Conservation (phyloP, 768 basidiomycete genomes). For the Calocybe indica region DNA sequence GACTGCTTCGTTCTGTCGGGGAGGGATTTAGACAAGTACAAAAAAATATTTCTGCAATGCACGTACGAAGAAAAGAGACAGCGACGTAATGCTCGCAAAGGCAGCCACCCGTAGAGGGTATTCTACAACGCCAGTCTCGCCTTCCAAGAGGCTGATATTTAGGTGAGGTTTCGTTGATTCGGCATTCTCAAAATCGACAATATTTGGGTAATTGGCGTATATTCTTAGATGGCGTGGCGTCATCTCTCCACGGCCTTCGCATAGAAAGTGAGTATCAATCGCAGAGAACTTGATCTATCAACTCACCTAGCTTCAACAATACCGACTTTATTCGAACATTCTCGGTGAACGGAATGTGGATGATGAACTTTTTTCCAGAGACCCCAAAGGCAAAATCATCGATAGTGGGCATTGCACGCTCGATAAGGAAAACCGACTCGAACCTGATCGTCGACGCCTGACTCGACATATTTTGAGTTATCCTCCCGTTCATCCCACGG, state of each 20-base stretch:
- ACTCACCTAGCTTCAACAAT: constrained; percentile 68
- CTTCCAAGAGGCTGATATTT: constrained; percentile 65
- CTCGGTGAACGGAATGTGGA: constrained; percentile 77
- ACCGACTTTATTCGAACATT: constrained; percentile 73
- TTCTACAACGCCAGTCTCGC: constrained; percentile 62
- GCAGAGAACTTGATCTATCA: not conserved
- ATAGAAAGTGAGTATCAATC: not conserved
- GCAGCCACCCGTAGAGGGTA: constrained; percentile 75
- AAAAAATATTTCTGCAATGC: not conserved
- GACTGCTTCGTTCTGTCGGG: constrained; percentile 52
- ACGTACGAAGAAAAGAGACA: constrained; percentile 80
- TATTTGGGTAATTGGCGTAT: constrained; percentile 67
- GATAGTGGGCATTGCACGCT: constrained; percentile 6
- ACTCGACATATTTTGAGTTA: constrained; percentile 59
- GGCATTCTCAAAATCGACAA: constrained; percentile 73
- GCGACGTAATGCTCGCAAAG: constrained; percentile 66
- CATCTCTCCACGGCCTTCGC: constrained; percentile 64
- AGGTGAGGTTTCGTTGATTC: constrained; percentile 67
- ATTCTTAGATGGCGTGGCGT: constrained; percentile 72
- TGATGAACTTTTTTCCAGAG: constrained; percentile 48
- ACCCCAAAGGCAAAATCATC: not conserved
- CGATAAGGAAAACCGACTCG: constrained; percentile 6
- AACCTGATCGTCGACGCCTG: constrained; percentile 84
- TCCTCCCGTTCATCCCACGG: constrained; percentile 78
- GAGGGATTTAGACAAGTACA: not conserved